Percentiles rank a stretch among this genome's conserved stretches.
These are phyloP conservation scores for Tricholoma furcatifolium DNA, from an alignment of 768 basidiomycete genomes.

Conservation along the genomic window DNA sequence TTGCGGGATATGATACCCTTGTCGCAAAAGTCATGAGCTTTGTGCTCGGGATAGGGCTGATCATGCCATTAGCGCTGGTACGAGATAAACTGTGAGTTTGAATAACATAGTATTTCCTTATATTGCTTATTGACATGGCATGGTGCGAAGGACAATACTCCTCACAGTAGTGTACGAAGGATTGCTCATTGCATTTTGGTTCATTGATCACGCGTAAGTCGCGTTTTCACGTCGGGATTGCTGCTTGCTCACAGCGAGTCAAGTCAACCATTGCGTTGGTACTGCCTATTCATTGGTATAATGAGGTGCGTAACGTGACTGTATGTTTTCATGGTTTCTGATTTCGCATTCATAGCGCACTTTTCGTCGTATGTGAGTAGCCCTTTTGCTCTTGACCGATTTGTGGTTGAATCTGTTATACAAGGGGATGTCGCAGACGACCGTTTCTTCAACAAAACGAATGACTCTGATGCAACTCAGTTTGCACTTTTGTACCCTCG, in stretches of 20 bases:
- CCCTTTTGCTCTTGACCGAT: background rate
- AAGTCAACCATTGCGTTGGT: conserved; percentile 82
- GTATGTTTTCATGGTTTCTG: background rate
- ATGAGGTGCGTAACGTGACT: conserved; percentile 65
- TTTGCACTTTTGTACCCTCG: conserved; percentile 74
- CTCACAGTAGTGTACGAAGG: conserved; percentile 83
- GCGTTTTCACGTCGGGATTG: background rate
- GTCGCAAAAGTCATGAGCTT: conserved; percentile 93
- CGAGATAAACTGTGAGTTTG: conserved; percentile 84
- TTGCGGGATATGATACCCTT: conserved; percentile 85
- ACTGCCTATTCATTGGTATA: conserved; percentile 77
- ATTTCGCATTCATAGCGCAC: conserved; percentile 43
- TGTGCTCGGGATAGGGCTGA: conserved; percentile 80
- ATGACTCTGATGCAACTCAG: conserved; percentile 92
- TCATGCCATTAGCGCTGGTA: conserved; percentile 84
- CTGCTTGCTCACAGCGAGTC: conserved; percentile 3
- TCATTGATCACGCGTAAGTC: conserved; percentile 85
- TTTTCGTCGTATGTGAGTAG: conserved; percentile 83
- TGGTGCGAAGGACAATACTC: conserved; percentile 67
- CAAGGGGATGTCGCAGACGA: conserved; percentile 94
- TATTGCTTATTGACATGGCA: background rate
- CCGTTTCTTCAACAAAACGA: conserved; percentile 90
- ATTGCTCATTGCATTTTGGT: conserved; percentile 91
- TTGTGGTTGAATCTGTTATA: background rate
- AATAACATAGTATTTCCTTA: background rate